Evolutionary conservation across 306 rosid genomes (phyloP), one percentile per base, ranked within the genome.

Genomic region (Arachis hypogaea): DNA sequence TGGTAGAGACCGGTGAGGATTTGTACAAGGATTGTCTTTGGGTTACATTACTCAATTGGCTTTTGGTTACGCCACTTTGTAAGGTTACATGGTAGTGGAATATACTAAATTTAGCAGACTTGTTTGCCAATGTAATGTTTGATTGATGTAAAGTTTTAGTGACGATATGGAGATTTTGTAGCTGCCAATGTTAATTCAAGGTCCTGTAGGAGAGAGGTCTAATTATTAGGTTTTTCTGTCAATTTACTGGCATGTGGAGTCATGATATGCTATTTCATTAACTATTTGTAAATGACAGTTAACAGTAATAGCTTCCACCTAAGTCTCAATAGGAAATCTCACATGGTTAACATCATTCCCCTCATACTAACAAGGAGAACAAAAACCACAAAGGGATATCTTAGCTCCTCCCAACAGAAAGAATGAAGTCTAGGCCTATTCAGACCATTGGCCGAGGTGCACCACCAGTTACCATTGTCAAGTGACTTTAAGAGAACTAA

Each of bases 121-220:
- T 65, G 62, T 63, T 71, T 45, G 44, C 4, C 57, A 22, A 56
- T 64, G 47, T 10, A 22, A 55, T 61, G 14, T 43, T 68, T 28
- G 42, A 62, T 28, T 42, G 11, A 5, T 67, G 7, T 64, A 47
- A 16, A 5, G 11, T 47, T 61, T 74, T 69, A 36, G 46, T 44
- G 16, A 18, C 11, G 16, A 14, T 16, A n/a, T 66, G 40, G 43
- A 58, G 66, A 30, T 58, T 72, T 11, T 66, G 73, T 11, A 67
- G 40, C 59, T 76, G 29, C 8, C 5, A 9, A 16, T 66, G 54
- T 66, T 6, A n/a, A 47, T 46, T 57, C 0, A 55, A 55, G 4
- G 44, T 18, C 51, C 42, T 63, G 59, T 33, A 60, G 30, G 66
- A n/a, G 4, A 46, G 51, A 46, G 51, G n/a, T 46, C 3, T 46